phyloP scores from a whole-genome alignment of 2,329 filamentous ascomycete species.

The Pyricularia sp. region DNA sequence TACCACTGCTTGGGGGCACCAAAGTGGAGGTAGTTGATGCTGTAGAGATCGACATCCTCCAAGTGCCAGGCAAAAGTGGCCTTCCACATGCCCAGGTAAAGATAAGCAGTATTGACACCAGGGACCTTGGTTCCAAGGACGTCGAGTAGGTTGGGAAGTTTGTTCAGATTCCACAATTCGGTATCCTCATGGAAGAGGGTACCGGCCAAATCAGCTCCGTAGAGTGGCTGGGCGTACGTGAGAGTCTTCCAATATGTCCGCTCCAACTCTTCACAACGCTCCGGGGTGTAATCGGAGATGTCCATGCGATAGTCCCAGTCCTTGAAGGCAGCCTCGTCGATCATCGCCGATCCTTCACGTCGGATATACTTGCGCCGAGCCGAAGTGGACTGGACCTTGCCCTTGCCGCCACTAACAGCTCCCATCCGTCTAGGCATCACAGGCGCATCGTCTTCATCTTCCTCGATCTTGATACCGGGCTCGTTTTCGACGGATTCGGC shows the following conservation, averaged over 20 bases:
- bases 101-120: conserved; percentile 94
- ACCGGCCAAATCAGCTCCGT: conserved; percentile 93
- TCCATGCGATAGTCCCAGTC: conserved; percentile 87
- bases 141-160: conserved; percentile 86
- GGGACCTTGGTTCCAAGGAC: conserved; percentile 92
- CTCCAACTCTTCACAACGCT: conserved; percentile 90
- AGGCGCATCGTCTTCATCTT: conserved; percentile 33
- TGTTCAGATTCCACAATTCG: conserved; percentile 87
- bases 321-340: conserved; percentile 86
- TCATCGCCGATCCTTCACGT: conserved; percentile 64
- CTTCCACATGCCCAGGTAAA: conserved; percentile 99
- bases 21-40: conserved; percentile 99
- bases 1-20: conserved; percentile 99
- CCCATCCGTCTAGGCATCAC: conserved; percentile 30
- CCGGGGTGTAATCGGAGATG: conserved; percentile 77
- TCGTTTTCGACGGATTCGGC: conserved; percentile 43
- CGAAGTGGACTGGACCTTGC: conserved; percentile 66
- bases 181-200: conserved; percentile 85
- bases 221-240: conserved; percentile 89
- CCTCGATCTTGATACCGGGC: conserved; percentile 28
- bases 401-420: conserved; percentile 39
- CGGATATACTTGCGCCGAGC: conserved; percentile 81
- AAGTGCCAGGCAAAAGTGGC: conserved; percentile 98
- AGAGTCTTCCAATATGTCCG: conserved; percentile 95
- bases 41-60: conserved; percentile 97